Evolutionary conservation across 129 eudicot species (phyloP), one percentile per base, ranked within the genome.

Genomic region (Flaveria trinervia): DNA sequence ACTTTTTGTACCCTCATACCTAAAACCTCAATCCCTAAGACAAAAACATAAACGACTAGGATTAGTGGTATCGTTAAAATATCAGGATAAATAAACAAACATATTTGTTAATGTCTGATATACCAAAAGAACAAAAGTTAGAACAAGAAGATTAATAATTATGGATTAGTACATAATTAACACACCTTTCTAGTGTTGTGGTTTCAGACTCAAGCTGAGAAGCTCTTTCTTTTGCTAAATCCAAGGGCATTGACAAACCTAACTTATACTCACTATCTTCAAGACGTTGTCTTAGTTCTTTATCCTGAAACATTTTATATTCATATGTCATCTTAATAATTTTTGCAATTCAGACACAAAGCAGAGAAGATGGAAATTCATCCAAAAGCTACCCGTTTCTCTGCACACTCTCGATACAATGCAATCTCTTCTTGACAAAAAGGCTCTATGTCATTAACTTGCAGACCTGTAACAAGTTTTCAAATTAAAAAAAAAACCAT

Each of bases 371-470:
- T 7, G 20, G 0, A 74, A 65, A n/a, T 45, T n/a, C n/a, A 39
- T 23, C 16, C 28, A 72, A 66, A 54, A 69, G 66, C 77, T 78
- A 94, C 99, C 89, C 99, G 88, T 85, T 85, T 94, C 79, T 91
- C 93, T 26, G 89, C 93, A 86, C 99, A 94, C 73, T 89, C 88
- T 18, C 83, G 74, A 79, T 91, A 89, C 65, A 94, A 9, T 46
- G 89, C 96, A 82, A 93, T 93, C 84, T 93, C 98, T 69, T 93
- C 98, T 84, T 93, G 98, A 78, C 98, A 93, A 75, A 93, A 93
- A 12, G 98, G 98, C 86, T 93, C 98, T 69, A 93, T 85, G 61
- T 93, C 97, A 70, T 93, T 90, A 49, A 93, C 83, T 76, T 93
- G 98, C 71, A 93, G 85, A 45, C 98, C 98, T 93, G n/a, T 52